Evolutionary conservation across 805 yeast species (phyloP), one percentile per base, ranked within the genome.

Genomic region (Nakazawaea populi): DNA sequence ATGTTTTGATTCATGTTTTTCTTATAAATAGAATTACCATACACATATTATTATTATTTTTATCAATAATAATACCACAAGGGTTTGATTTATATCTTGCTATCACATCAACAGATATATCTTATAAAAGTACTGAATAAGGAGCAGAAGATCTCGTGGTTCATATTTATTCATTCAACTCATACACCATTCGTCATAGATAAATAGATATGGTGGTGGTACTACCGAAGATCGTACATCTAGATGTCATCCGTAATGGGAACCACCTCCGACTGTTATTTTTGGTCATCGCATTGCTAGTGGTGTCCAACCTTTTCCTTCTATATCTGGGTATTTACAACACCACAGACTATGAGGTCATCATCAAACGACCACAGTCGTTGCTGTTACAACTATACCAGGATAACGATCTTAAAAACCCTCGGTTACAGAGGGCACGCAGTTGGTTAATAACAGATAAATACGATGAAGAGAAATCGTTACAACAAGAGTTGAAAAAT

Each of bases 371-470:
- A 36, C 48, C 42, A 18, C 38, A 8, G 30, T 46, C 48, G 27
- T 38, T 38, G 36, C 38, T 38, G 8, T 8, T 7, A 11, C 37
- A 10, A 32, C 14, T 46, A 6, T 46, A 46, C 28, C 29, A 31
- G 18, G 48, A 46, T 39, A 30, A 39, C 18, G 48, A 46, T 39
- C 5, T 46, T 10, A 18, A 6, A 7, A 46, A 46, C 35, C 43
- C 48, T 18, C 28, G 48, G 14, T 39, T 46, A n/a, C 48, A 46
- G 30, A 37, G 48, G 28, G 48, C 48, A 12, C 28, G 48, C 12
- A 14, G 14, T n/a, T 46, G 48, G 48, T 39, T 37, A 10, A 37
- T 11, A n/a, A 29, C 48, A 8, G 43, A 37, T 11, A n/a, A n/a
- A 35, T 46, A 46, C 14, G 43, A 46, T 38, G 48, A 32, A 8